Base-by-base conservation (phyloP, 805 yeast genomes). In the Barnettozyma sp. region DNA sequence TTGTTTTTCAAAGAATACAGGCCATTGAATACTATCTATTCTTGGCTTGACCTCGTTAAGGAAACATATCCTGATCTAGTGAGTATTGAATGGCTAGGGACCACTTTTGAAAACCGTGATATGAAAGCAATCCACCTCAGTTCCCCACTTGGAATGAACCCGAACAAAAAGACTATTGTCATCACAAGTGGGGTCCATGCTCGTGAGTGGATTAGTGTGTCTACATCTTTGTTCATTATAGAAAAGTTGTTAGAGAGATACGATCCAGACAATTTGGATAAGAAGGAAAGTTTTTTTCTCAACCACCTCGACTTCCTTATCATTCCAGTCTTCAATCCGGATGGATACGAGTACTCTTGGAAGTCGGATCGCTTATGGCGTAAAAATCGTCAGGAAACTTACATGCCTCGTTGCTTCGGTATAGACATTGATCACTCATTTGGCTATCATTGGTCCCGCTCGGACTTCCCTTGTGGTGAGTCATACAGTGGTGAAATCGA, bases 341-440 rank as follows among this genome's bases (percentile, higher is more conserved):
- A 87, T 59, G 97, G 97, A 0, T 87, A 87, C 55, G 83, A 67
- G 11, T 81, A 82, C 55, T 68, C 94, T 2, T 87, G 96, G 95
- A 67, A 65, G 2, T 52, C 61, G 19, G 95, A 87, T 54, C 64
- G 97, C 38, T 62, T 87, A 40, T 87, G 97, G 97, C 65, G 92
- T 30, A 87, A 87, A 52, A 87, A 85, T 58, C 68, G 95, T 42
- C 96, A 87, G 58, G 73, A 75, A 35, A 79, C 92, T 0, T 71
- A 66, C 33, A 55, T 70, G 33, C 75, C 82, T 7, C 58, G 69
- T 28, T 87, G 97, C 56, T 64, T 69, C 32, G 97, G 97, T 8
- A 73, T 86, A 25, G 95, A 87, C 55, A 78, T 87, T 39, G 95
- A 85, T 53, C 94, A 81, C 52, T 80, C 94, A 2, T 83, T 78